phyloP scores from a whole-genome alignment of 1,284 basidiomycete genomes.

The Rhodotorula glutinis region DNA sequence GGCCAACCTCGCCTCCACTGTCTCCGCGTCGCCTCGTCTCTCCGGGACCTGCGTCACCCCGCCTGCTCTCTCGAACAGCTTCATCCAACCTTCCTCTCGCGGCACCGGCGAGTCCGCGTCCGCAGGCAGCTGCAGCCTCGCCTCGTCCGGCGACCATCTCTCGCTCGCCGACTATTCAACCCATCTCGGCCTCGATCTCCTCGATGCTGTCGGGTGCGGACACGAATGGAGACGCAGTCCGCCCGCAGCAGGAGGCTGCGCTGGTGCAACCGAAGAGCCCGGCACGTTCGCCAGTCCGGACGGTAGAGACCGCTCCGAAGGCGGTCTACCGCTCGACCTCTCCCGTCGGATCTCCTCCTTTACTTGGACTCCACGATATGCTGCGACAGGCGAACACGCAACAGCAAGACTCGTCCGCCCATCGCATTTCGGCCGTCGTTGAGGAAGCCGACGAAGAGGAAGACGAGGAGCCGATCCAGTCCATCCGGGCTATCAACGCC shows the following conservation, averaged over 20 bases:
- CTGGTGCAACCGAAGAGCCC: not conserved
- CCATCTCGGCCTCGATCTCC: not conserved
- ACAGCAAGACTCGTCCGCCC: not conserved
- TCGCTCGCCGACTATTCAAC: slow-evolving; percentile 2
- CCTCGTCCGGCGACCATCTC: not conserved
- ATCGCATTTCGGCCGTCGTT: not conserved
- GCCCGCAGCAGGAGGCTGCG: not conserved
- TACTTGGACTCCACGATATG: not conserved
- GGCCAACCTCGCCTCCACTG: not conserved
- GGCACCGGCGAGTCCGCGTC: slow-evolving; percentile 11
- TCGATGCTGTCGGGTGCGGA: not conserved
- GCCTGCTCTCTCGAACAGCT: slow-evolving; percentile 16
- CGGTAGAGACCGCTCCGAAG: slow-evolving; percentile 2
- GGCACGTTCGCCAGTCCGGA: not conserved
- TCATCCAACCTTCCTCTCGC: slow-evolving; percentile 25
- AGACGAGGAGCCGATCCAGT: slow-evolving; percentile 10
- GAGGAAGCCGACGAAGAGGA: slow-evolving; percentile 18
- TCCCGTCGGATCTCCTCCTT: slow-evolving; percentile 15
- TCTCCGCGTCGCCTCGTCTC: slow-evolving; percentile 22
- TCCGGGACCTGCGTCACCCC: slow-evolving; percentile 15
- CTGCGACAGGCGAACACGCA: not conserved
- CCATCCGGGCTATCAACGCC: slow-evolving; percentile 24
- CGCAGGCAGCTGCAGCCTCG: not conserved
- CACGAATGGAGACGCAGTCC: not conserved
- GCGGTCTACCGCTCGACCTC: slow-evolving; percentile 10